phyloP scores from a whole-genome alignment of 108 stramenopile genomes.

The Nitzschia sp. region DNA sequence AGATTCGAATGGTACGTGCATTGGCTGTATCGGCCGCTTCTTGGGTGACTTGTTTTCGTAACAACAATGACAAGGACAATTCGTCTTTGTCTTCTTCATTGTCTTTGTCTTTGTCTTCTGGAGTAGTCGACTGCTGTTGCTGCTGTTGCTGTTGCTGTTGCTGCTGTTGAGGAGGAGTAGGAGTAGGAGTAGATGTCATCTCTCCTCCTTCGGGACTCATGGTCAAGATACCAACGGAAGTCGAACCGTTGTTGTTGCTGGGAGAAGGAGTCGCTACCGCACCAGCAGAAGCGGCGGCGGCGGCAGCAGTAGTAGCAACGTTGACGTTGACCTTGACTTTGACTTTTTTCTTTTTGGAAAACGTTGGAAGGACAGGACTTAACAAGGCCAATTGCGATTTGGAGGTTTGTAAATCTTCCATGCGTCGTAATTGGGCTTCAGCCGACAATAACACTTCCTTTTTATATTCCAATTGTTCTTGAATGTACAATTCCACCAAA shows the following conservation, averaged over 20 bases:
- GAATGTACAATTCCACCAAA: slow-evolving; percentile 3
- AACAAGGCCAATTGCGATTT: not conserved
- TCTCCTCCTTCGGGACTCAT: not conserved
- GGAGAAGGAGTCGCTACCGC: too few relatives aligned
- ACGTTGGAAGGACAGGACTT: not conserved
- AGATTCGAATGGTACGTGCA: slow-evolving; percentile 21
- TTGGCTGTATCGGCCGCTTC: slow-evolving; percentile 16
- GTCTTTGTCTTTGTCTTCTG: not conserved
- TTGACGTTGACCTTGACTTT: not conserved
- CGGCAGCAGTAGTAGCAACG: too few relatives aligned
- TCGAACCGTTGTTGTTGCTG: not conserved
- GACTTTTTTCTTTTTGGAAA: not conserved
- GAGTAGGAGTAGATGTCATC: not conserved
- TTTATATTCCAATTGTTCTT: slow-evolving; percentile 3
- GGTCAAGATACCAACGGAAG: not conserved
- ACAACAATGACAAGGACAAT: not conserved
- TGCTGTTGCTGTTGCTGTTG: not conserved
- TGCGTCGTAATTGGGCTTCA: slow-evolving; percentile 2
- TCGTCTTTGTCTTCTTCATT: too few relatives aligned
- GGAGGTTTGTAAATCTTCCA: slow-evolving; percentile 5
- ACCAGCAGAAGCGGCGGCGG: not conserved
- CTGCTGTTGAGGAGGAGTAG: not conserved
- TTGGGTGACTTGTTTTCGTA: slow-evolving; percentile 21
- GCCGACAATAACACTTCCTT: not conserved
- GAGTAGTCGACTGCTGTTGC: not conserved